phyloP scores from a whole-genome alignment of 306 rosid species.

The Lupinus albus region DNA sequence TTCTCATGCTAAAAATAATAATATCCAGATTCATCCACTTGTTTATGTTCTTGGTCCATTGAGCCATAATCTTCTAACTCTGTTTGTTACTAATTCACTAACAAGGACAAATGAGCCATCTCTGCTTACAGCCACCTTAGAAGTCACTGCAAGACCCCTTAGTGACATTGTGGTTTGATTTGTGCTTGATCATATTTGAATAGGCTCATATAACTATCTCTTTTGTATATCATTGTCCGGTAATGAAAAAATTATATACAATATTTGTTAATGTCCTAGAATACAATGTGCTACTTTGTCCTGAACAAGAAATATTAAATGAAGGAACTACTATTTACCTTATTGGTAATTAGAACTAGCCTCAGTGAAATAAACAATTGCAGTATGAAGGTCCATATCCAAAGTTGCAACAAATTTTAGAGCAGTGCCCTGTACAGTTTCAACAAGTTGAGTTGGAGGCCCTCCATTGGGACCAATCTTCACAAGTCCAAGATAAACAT shows the following conservation, averaged over 20 bases:
- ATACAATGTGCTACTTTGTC: neutral
- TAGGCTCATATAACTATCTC: slow-evolving; percentile 49
- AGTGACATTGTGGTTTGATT: slow-evolving; percentile 49
- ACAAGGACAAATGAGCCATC: slow-evolving; percentile 49
- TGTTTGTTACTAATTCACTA: slow-evolving; percentile 36
- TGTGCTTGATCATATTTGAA: slow-evolving; percentile 38
- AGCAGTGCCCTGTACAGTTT: slow-evolving; percentile 5
- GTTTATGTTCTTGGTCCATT: slow-evolving; percentile 42
- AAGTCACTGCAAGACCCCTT: slow-evolving; percentile 38
- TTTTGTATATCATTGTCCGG: neutral
- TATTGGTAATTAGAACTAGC: slow-evolving; percentile 42
- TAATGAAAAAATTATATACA: slow-evolving; percentile 3
- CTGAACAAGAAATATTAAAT: neutral
- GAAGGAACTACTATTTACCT: slow-evolving; percentile 38
- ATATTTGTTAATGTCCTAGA: neutral
- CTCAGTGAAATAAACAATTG: slow-evolving; percentile 50
- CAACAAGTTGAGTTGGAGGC: slow-evolving; percentile 35
- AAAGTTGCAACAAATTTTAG: slow-evolving; percentile 38
- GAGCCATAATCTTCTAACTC: slow-evolving; percentile 49
- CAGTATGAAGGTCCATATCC: slow-evolving; percentile 47
- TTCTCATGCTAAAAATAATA: too few relatives aligned
- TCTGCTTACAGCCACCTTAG: slow-evolving; percentile 50
- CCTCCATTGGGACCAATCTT: slow-evolving; percentile 41
- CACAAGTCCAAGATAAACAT: slow-evolving; percentile 51
- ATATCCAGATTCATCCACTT: too few relatives aligned